Evolutionary conservation across 2,329 filamentous ascomycete genomes (phyloP), one percentile per base, ranked within the genome.

Genomic region (Cladophialophora bantiana): DNA sequence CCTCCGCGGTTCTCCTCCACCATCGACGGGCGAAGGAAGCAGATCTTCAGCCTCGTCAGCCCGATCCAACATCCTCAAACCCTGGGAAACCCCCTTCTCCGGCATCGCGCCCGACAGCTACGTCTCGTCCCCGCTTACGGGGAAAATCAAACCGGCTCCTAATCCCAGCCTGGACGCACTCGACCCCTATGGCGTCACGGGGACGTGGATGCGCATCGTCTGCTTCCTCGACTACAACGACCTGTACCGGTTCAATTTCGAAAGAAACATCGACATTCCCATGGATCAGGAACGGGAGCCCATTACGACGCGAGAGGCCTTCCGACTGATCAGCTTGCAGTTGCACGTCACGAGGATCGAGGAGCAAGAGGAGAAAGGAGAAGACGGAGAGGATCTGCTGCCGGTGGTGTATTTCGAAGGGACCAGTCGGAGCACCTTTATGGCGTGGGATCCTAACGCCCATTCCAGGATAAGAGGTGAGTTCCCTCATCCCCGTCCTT

Each of bases 221-320:
- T 72, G 69, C 58, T 85, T 85, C 68, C 76, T 86, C 68, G 90
- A 93, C 75, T 93, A 90, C 75, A 87, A 85, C 71, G 90, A 93
- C 74, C 86, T 94, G 40, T 90, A 89, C 75, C 79, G 80, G 20
- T 93, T 88, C 80, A 94, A 94, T 74, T 93, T 93, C 73, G 79
- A 79, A n/a, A 71, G 77, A 7, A 77, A 81, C 6, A 75, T 80
- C 10, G 76, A 82, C 0, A 59, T 69, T 26, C 79, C 78, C 0
- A 76, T 72, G 52, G 78, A 78, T 70, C 79, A 78, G 62, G 85
- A 81, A 1, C 83, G 86, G 0, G 80, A 78, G 0, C 82, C 88
- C 0, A 83, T 92, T 42, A 79, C 86, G 36, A 85, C 83, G 0
- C 84, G 85, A 67, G 90, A 93, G 80, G 90, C 89, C 1, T 89